phyloP scores from a whole-genome alignment of 139 green algal species.

The Diplosphaera chodatii region DNA sequence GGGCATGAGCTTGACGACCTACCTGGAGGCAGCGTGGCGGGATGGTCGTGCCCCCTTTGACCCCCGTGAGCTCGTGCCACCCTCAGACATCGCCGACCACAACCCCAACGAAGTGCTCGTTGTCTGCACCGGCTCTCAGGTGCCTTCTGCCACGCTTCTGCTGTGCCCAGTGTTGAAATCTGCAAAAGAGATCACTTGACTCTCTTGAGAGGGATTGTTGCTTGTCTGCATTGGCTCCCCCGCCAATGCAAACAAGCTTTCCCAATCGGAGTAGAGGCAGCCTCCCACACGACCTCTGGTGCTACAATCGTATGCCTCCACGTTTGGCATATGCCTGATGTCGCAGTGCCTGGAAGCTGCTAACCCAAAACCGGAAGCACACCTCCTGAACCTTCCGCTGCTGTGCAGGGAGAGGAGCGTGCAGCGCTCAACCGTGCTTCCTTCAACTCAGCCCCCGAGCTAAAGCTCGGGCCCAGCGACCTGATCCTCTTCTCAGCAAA shows the following conservation, averaged over 20 bases:
- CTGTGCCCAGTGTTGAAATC: too few species aligned
- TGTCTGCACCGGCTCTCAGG: conserved; percentile 71
- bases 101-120: conserved; percentile 85
- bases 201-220: too few species aligned
- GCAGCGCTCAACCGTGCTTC: conserved; percentile 84
- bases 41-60: conserved; percentile 69
- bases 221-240: too few species aligned
- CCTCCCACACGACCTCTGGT: too few species aligned
- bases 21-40: conserved; percentile 85
- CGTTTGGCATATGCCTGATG: too few species aligned
- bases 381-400: too few species aligned
- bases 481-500: conserved; percentile 91
- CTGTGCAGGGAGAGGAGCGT: conserved; percentile 75
- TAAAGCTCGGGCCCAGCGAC: conserved; percentile 82
- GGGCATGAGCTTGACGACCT: conserved; percentile 82
- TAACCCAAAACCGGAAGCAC: too few species aligned
- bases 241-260: too few species aligned
- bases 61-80: conserved; percentile 66
- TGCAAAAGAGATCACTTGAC: too few species aligned
- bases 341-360: too few species aligned
- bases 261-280: too few species aligned
- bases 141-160: not conserved
- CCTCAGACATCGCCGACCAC: conserved; percentile 58
- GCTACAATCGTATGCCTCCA: too few species aligned
- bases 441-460: conserved; percentile 42